Base-by-base conservation (phyloP, 2,329 filamentous ascomycete species). In the Incumbomyces lentus region DNA sequence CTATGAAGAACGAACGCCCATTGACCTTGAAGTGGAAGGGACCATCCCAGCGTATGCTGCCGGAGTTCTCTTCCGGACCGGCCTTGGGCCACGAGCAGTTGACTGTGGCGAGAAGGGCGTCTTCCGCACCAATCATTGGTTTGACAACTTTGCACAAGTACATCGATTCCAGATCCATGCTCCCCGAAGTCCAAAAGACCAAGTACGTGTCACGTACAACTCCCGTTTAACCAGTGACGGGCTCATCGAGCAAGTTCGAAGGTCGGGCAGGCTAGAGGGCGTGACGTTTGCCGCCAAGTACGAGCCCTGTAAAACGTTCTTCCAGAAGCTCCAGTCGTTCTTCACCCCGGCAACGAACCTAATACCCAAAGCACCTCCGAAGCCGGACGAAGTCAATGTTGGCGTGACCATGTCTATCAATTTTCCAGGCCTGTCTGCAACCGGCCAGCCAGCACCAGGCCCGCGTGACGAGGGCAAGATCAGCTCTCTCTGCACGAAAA, bases 221-320 rank as follows among this genome's bases (percentile, higher is more conserved):
- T 92, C 85, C 1, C 73, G 82, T 10, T 73, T 78, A 17, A 82
- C 83, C 43, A 76, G 77, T 1, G 79, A 89, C 46, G 70, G 72
- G 1, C 69, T 81, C 26, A 70, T 85, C 2, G 72, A 81, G 26
- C 59, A 71, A 2, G 75, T 86, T 39, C 74, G 75, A 46, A 71
- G 72, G 50, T 74, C 73, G 0, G 85, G 86, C 1, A 68, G 68
- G 41, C 60, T 75, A 1, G 66, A 72, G 1, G 66, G 68, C 14
- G 68, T 82, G 49, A 79, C 74, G 3, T 93, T 92, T 60, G 86
- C 71, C 0, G 80, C 86, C 53, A 78, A 77, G 50, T 72, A 74
- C 2, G 86, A 93, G 55, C 85, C 84, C 0, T 92, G 86, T 59
- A 71, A 84, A 42, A 79, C 78, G 12, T 65, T 87, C 32, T 87